A percentile compares a stretch with the other conserved stretches of the same genome.
phyloP scores from a whole-genome alignment of 1,284 basidiomycete species.

The Naganishia sp. region DNA sequence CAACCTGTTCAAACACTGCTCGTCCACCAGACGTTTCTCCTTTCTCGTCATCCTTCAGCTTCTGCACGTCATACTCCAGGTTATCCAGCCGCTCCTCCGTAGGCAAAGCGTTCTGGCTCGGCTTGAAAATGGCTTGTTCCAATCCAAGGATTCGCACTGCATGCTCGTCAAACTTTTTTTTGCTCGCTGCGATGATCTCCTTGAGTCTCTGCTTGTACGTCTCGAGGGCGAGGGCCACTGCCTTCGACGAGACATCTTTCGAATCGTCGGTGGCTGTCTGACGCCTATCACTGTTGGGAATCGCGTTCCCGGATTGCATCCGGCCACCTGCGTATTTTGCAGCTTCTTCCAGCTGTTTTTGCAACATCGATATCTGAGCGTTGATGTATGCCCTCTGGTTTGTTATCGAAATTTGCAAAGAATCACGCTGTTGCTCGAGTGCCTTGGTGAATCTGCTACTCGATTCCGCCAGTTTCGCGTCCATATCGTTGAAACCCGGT shows the following conservation, averaged over 20 bases:
- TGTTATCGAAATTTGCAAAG: not conserved
- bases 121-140: slow-evolving; percentile 16
- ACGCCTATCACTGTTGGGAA: too few species aligned
- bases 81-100: slow-evolving; percentile 3
- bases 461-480: not conserved
- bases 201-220: not conserved
- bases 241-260: not conserved
- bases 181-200: not conserved
- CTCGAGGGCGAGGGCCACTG: not conserved
- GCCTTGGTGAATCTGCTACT: not conserved
- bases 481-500: not conserved
- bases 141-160: slow-evolving; percentile 1
- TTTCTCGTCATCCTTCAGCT: not conserved
- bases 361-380: not conserved
- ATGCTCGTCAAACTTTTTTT: slow-evolving; percentile 5
- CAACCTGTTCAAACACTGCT: not conserved
- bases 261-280: too few species aligned
- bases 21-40: not conserved
- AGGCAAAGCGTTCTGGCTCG: not conserved
- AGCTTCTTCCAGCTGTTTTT: not conserved
- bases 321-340: not conserved
- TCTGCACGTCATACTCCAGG: slow-evolving; percentile 16
- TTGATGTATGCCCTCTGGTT: not conserved
- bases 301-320: not conserved
- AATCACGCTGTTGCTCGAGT: not conserved